Evolutionary conservation across 495 filamentous ascomycete genomes (phyloP), one percentile per base, ranked within the genome.

Genomic region (Pyrenopolyporus hunteri): DNA sequence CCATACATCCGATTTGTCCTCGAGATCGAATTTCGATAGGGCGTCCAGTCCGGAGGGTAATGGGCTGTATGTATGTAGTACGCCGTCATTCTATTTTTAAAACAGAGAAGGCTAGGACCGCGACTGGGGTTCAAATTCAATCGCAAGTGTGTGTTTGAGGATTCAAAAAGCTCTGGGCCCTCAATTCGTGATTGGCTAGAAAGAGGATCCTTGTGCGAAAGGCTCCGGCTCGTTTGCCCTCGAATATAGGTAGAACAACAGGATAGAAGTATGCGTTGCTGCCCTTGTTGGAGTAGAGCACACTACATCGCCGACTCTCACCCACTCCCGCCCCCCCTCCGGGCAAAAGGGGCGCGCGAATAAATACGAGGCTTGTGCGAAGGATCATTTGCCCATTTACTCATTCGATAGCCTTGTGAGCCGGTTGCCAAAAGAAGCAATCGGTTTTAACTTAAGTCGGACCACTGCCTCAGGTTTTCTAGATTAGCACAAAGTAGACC

Each of bases 401-500:
- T 4, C 36, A 48, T 45, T 45, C 37, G 17, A 56, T 50, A 56
- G 20, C 14, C 36, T 31, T 17, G n/a, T 33, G 13, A 31, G 14
- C 16, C 25, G 28, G 36, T 35, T 10, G 6, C 46, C 50, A 14
- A 26, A 55, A 49, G 23, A 32, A 57, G 45, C 11, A 52, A 47
- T 40, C 11, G 23, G n/a, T n/a, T 26, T 66, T 43, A 76, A 51
- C 57, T 67, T 23, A 76, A 45, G 70, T 78, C 74, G 35, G 70
- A 63, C 74, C 76, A 77, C 74, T 76, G 33, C 17, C 20, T 36
- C 26, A 42, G 37, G 49, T 48, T 17, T 13, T 25, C 13, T 19
- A 10, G 39, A 61, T 66, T n/a, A 66, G 63, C 63, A 33, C n/a
- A 53, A 31, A 32, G 10, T 48, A 39, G 16, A 64, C 51, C 31